Evolutionary conservation across 2,329 filamentous ascomycete genomes (phyloP).

Genomic region (Claviceps pazoutovae): DNA sequence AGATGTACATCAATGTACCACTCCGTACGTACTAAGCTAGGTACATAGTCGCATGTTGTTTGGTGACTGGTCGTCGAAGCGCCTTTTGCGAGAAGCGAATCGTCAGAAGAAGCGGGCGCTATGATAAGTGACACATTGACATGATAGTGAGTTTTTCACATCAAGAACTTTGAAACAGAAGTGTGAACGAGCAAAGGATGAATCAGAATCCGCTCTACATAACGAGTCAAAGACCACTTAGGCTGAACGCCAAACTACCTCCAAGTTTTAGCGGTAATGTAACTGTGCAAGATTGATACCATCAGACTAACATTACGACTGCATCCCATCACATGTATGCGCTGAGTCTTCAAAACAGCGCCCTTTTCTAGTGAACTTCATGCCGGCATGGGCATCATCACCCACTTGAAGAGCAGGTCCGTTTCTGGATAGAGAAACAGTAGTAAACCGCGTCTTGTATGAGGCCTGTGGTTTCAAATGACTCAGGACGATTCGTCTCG

Average conservation of each 20-base stretch:
- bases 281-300: constrained; percentile 16
- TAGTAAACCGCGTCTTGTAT: not conserved
- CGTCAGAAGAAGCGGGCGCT: no score
- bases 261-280: constrained; percentile 16
- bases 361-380: not conserved
- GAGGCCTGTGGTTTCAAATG: not conserved
- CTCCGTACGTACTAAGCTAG: no score
- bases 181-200: no score
- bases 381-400: not conserved
- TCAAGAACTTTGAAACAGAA: no score
- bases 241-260: constrained; percentile 16
- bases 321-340: constrained; percentile 14
- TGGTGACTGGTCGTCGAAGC: no score
- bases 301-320: constrained; percentile 13
- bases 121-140: no score
- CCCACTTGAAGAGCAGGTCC: not conserved
- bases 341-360: constrained; percentile 6
- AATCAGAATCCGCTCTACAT: no score
- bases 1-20: no score
- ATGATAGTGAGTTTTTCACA: no score
- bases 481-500: constrained; percentile 77
- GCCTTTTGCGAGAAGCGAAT: no score
- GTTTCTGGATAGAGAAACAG: not conserved
- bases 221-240: not conserved
- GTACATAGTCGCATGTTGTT: no score